Evolutionary conservation across 176 grass and related monocot species (phyloP).

Genomic region (Rhipidocladum racemiflorum): DNA sequence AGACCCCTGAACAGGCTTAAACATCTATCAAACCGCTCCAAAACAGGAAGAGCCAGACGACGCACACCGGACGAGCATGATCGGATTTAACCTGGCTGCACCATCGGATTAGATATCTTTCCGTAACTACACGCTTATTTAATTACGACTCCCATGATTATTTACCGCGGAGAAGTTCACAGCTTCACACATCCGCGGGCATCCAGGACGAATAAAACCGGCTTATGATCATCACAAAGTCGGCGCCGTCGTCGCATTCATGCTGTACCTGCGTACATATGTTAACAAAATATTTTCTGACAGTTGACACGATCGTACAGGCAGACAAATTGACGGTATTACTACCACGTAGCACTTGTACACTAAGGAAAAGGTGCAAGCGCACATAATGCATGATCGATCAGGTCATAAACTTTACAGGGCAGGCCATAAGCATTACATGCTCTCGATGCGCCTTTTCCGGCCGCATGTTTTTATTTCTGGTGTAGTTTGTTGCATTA

Average conservation of each 20-base stretch:
- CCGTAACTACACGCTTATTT: not conserved
- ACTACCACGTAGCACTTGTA: conserved; percentile 9
- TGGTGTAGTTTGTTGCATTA: conserved; percentile 35
- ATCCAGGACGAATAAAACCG: conserved; percentile 33
- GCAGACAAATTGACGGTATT: not conserved
- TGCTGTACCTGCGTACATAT: conserved; percentile 19
- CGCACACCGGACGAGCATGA: not conserved
- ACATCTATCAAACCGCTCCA: not conserved
- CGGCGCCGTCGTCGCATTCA: not conserved
- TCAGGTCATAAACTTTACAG: not conserved
- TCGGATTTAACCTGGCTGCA: conserved; percentile 5
- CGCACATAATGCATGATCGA: not conserved
- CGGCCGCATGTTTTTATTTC: not conserved
- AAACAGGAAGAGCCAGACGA: conserved; percentile 6
- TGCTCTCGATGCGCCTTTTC: not conserved
- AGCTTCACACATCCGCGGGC: conserved; percentile 27
- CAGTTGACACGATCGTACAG: not conserved
- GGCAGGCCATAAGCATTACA: not conserved
- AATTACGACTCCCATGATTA: conserved; percentile 19
- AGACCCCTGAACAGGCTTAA: conserved; percentile 26
- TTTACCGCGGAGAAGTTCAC: conserved; percentile 32
- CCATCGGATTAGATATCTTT: not conserved
- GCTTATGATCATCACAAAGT: not conserved
- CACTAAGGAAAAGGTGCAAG: not conserved
- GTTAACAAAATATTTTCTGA: not conserved